Evolutionary conservation across 345 rosid genomes (phyloP), one percentile per base, ranked within the genome.

Genomic region (thale cress (Arabidopsis thaliana)): DNA sequence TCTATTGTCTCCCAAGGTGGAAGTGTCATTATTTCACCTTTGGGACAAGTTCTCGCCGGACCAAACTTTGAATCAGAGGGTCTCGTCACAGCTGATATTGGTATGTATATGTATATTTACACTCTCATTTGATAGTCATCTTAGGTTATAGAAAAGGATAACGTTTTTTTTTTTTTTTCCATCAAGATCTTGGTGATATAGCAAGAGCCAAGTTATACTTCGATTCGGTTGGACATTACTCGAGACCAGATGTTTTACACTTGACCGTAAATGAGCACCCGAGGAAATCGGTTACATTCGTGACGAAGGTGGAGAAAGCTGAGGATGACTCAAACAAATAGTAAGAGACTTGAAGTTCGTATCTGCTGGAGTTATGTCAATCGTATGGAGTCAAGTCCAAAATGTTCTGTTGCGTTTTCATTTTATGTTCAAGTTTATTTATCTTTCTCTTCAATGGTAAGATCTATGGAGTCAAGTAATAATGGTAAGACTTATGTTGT

Each of bases 61-160:
- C 98, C 98, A 28, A 94, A 88, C 83, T 94, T 83, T 64, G 93
- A 94, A 2, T 88, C 91, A 30, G 96, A 94, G 83, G 95, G 93
- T 46, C 90, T 94, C 23, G 76, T 91, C 78, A 82, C 96, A 12
- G 95, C 96, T 22, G 89, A 89, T 83, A 81, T 94, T 66, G 98
- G 98, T 28, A 28, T 28, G 98, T 91, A 84, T 65, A 72, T 25
- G 37, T 34, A 70, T 33, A 46, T 16, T 16, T 40, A 9, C 23
- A 16, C 30, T 44, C 59, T 1, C 52, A 14, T 65, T 71, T 48
- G 0, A 20, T 1, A 12, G 46, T 69, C 38, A 32, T 51, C 38
- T 24, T 56, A 65, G 5, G 34, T n/a, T 44, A 36, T 8, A 12
- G 11, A 22, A 22, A 13, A 8, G 25, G 1, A 8, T 34, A 60